Evolutionary conservation across 495 filamentous ascomycete species (phyloP).

Genomic region (Aspergillus diversus): DNA sequence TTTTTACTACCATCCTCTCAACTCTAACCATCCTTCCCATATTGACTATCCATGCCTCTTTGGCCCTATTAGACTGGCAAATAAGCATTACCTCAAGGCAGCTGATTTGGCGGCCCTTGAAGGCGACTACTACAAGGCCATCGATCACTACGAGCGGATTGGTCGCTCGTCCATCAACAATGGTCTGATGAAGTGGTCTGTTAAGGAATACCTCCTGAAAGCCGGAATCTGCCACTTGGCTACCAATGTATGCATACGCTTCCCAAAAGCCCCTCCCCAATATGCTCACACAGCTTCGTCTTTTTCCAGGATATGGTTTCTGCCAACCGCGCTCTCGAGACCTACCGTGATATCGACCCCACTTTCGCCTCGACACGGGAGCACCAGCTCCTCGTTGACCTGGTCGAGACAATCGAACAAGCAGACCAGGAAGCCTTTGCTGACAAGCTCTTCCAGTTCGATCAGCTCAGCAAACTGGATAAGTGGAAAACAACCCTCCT

Average conservation of each 20-base stretch:
- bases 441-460: conserved; percentile 83
- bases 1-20: neutral
- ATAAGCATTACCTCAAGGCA: conserved; percentile 86
- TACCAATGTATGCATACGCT: conserved; percentile 51
- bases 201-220: conserved; percentile 93
- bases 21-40: conserved; percentile 6
- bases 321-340: conserved; percentile 73
- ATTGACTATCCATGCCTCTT: neutral
- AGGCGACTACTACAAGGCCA: conserved; percentile 77
- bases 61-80: conserved; percentile 64
- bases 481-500: conserved; percentile 94
- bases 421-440: conserved; percentile 79
- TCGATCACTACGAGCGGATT: conserved; percentile 80
- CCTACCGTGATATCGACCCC: conserved; percentile 80
- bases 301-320: conserved; percentile 66
- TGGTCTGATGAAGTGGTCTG: conserved; percentile 84
- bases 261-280: neutral
- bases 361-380: conserved; percentile 75
- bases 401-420: conserved; percentile 69
- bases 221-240: conserved; percentile 83
- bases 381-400: conserved; percentile 74
- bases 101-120: conserved; percentile 84
- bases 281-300: neutral
- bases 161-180: conserved; percentile 72
- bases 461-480: conserved; percentile 88